Conservation (phyloP, 2,329 filamentous ascomycete genomes). For the Decorospora gaudefroyi region DNA sequence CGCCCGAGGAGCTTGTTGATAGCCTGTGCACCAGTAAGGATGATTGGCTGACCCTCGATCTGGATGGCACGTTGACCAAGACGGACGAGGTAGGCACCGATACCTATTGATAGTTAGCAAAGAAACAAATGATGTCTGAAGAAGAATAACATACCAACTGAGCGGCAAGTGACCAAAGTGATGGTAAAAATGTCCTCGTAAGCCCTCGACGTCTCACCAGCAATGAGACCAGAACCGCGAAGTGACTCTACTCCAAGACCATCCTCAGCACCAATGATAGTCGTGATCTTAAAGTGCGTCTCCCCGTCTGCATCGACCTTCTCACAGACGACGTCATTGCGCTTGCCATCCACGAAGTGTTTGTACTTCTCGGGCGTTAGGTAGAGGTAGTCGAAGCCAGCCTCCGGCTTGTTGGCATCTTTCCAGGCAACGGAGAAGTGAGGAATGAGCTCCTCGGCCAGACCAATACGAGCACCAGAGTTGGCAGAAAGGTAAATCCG, state of each 20-base stretch:
- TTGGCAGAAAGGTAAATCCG: conserved; percentile 98
- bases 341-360: conserved; percentile 77
- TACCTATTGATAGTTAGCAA: conserved; percentile 62
- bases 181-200: conserved; percentile 99
- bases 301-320: conserved; percentile 84
- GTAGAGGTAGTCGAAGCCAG: conserved; percentile 97
- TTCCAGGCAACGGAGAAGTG: conserved; percentile 99
- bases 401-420: conserved; percentile 75
- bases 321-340: conserved; percentile 83
- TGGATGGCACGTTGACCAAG: conserved; percentile 98
- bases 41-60: conserved; percentile 98
- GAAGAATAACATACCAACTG: conserved; percentile 70
- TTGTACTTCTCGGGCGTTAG: conserved; percentile 84
- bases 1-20: conserved; percentile 98
- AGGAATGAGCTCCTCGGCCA: conserved; percentile 95
- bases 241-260: conserved; percentile 97
- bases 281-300: conserved; percentile 90
- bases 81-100: conserved; percentile 97
- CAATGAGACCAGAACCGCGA: conserved; percentile 95
- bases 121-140: too few relatives aligned
- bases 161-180: conserved; percentile 95
- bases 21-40: conserved; percentile 93
- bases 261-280: conserved; percentile 89
- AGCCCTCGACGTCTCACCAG: conserved; percentile 92
- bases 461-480: conserved; percentile 94